Evolutionary conservation across 148 eudicot species (phyloP).

Genomic region (Nepenthes mirabilis): DNA sequence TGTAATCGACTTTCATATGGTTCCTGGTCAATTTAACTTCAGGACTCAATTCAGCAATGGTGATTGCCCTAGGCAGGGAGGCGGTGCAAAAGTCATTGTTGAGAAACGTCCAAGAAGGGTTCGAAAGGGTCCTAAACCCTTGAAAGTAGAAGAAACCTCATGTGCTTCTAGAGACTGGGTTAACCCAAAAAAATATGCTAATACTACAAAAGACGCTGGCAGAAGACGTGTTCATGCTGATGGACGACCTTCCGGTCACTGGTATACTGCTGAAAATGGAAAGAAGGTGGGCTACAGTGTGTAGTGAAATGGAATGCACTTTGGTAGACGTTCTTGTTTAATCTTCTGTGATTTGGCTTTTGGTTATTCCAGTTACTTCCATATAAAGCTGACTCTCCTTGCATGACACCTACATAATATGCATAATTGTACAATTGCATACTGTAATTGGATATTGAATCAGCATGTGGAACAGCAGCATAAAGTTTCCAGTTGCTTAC

Average conservation of each 20-base stretch:
- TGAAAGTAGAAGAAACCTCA: conserved; percentile 19
- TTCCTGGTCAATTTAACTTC: conserved; percentile 6
- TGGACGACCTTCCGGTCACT: conserved; percentile 63
- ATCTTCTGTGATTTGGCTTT: not conserved
- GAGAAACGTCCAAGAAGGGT: conserved; percentile 26
- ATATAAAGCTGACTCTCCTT: not conserved
- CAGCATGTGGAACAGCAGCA: too few relatives aligned
- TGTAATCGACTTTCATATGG: conserved; percentile 3
- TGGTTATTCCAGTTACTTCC: conserved; percentile 1
- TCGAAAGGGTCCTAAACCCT: conserved; percentile 28
- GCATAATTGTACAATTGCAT: too few relatives aligned
- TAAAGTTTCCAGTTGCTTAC: too few relatives aligned
- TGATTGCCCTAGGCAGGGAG: conserved; percentile 29
- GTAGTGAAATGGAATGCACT: not conserved
- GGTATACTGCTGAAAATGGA: conserved; percentile 64
- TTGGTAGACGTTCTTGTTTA: not conserved
- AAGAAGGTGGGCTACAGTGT: conserved; percentile 45
- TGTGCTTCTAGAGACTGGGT: conserved; percentile 52
- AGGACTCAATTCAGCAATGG: conserved; percentile 76
- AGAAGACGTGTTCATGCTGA: conserved; percentile 75
- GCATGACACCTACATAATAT: not conserved
- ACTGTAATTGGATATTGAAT: too few relatives aligned
- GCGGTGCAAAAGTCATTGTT: conserved; percentile 14
- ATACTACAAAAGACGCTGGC: conserved; percentile 64
- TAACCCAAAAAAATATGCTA: conserved; percentile 32